Base-by-base conservation (phyloP, 768 basidiomycete genomes). In the Leccinellum luteum region DNA sequence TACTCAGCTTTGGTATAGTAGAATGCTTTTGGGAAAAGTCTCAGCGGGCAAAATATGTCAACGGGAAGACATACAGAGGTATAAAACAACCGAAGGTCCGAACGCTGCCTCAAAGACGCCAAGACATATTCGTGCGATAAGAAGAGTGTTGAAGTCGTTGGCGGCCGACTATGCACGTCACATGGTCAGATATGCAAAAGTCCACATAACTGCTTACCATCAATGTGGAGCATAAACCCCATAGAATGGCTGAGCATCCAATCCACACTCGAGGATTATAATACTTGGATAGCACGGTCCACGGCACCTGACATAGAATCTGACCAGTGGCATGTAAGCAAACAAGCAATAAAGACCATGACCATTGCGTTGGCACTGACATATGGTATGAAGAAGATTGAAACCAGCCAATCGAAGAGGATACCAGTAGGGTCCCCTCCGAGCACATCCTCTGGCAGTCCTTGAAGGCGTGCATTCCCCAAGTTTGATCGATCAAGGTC, bases 381-480 rank as follows among this genome's bases (percentile, higher is more conserved):
- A 68, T 91, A 92, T 60, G 90, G 84, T 71, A 92, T 84, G 73
- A 86, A 92, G 74, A 92, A 92, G 8, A 80, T 78, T 1, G 89
- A 86, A 56, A 85, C 87, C 45, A 89, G 72, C 89, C 88, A 90
- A 66, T 89, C 89, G 65, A 89, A 91, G n/a, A 84, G 75, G 23
- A 77, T 60, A 1, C 90, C 89, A 0, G 83, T 85, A 9, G 80
- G 80, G 64, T 91, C 90, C 7, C 89, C 88, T 13, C 78, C 79
- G 13, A 92, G 81, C 13, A 76, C 73, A 58, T 91, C 87, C 38
- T 81, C 67, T 3, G 85, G 80, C 13, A 92, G 72, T 12, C 87
- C 85, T 72, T 87, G 87, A 38, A 91, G 74, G 51, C 89, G 81
- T 48, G 90, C 90, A 66, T 92, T 92, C 15, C 90, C 90, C 43